phyloP scores from a whole-genome alignment of 495 filamentous ascomycete species.

The Annulohypoxylon bovei region DNA sequence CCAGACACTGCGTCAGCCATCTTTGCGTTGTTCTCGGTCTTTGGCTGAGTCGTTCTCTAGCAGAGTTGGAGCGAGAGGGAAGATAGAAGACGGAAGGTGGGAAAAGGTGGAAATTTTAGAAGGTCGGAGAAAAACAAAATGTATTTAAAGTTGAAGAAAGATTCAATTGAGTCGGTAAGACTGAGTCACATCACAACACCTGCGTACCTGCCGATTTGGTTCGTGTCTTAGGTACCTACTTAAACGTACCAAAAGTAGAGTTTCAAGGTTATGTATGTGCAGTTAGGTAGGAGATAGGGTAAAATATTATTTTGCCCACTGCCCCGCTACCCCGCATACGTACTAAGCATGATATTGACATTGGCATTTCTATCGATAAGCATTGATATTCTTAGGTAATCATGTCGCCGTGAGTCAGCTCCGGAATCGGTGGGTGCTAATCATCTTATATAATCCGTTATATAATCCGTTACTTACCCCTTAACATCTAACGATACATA shows the following conservation, averaged over 20 bases:
- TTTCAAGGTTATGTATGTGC: neutral
- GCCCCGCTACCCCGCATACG: constrained; percentile 21
- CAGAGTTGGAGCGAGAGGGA: neutral
- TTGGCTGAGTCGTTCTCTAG: neutral
- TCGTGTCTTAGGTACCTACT: too few species aligned
- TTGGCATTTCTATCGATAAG: neutral
- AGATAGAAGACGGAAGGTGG: neutral
- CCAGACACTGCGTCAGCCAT: constrained; percentile 51
- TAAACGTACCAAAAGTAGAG: too few species aligned
- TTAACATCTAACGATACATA: too few species aligned
- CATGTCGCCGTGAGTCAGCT: too few species aligned
- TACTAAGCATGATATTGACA: neutral
- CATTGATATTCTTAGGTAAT: too few species aligned
- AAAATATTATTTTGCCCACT: constrained; percentile 1
- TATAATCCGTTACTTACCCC: too few species aligned
- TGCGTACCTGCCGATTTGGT: too few species aligned
- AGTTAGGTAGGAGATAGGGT: neutral
- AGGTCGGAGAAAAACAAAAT: neutral
- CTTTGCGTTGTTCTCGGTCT: neutral
- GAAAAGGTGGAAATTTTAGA: neutral
- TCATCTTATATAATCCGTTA: too few species aligned
- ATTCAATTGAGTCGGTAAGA: too few species aligned
- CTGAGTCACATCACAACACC: too few species aligned
- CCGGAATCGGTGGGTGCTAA: too few species aligned
- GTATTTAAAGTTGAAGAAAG: too few species aligned